A percentile compares a stretch with the other conserved stretches of the same genome.
Conservation (phyloP, 495 filamentous ascomycete species). For the Hypoxylon subgilvum region DNA sequence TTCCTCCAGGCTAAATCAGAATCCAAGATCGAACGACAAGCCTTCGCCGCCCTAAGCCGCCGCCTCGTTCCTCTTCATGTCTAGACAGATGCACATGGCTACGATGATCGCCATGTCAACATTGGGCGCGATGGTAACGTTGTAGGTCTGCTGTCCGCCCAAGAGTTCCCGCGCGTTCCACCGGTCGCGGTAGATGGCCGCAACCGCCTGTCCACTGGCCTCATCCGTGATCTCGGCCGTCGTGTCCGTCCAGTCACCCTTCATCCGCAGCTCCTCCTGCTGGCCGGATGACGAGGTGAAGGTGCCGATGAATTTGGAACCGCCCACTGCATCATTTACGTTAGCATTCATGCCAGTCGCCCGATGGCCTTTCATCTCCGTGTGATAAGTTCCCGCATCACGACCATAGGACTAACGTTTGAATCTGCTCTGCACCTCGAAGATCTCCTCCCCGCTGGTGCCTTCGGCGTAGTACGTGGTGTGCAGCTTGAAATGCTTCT, state of each 20-base stretch:
- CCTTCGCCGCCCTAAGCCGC: no score
- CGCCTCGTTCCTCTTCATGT: slow-evolving; percentile 64
- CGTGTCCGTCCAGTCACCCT: slow-evolving; percentile 59
- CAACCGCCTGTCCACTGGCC: slow-evolving; percentile 51
- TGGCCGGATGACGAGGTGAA: slow-evolving; percentile 52
- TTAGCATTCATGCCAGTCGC: slow-evolving; percentile 7
- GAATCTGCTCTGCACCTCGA: slow-evolving; percentile 60
- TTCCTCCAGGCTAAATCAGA: no score
- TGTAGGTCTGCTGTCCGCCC: slow-evolving; percentile 66
- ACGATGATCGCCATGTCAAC: slow-evolving; percentile 65
- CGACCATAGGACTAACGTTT: slow-evolving; percentile 45
- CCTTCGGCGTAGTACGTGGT: slow-evolving; percentile 54
- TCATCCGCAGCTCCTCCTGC: slow-evolving; percentile 45
- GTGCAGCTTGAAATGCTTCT: slow-evolving; percentile 58
- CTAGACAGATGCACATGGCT: slow-evolving; percentile 66
- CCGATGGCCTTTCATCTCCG: no score
- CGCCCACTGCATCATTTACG: slow-evolving; percentile 42
- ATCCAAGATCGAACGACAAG: no score
- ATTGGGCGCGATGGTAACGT: slow-evolving; percentile 62
- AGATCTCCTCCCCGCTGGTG: slow-evolving; percentile 47
- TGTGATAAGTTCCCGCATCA: not conserved
- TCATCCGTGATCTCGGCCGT: slow-evolving; percentile 56
- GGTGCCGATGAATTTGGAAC: slow-evolving; percentile 54
- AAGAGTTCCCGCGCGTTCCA: slow-evolving; percentile 60
- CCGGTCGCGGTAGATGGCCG: slow-evolving; percentile 60